Evolutionary conservation across 768 basidiomycete species (phyloP).

Genomic region (Hysterangium stoloniferum): DNA sequence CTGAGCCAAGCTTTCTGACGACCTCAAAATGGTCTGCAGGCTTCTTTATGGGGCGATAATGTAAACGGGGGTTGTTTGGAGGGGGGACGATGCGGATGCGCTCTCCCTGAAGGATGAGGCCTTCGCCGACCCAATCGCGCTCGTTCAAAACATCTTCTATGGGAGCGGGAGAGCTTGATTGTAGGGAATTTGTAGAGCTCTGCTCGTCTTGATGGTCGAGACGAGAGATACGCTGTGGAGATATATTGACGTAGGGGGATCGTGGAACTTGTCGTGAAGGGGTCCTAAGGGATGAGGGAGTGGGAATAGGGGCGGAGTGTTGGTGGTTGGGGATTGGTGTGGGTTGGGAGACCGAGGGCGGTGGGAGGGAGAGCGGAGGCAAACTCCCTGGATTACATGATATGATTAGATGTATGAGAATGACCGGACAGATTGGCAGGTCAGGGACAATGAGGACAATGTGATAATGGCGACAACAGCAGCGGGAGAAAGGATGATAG

Average conservation of each 20-base stretch:
- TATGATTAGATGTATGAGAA: too few relatives aligned
- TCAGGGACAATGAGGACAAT: background rate
- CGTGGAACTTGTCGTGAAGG: constrained; percentile 12
- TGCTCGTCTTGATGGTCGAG: constrained; percentile 20
- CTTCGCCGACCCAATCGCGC: constrained; percentile 70
- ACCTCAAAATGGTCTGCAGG: constrained; percentile 74
- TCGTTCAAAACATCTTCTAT: constrained; percentile 56
- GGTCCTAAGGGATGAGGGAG: constrained; percentile 1
- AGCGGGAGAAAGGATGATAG: too few relatives aligned
- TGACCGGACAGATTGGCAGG: constrained; percentile 1
- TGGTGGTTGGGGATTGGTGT: background rate
- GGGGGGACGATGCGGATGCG: constrained; percentile 50
- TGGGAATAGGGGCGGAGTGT: background rate
- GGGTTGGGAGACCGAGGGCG: constrained; percentile 7
- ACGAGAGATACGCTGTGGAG: constrained; percentile 3
- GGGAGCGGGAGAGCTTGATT: constrained; percentile 34
- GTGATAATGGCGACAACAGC: too few relatives aligned
- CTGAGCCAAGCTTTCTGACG: constrained; percentile 76
- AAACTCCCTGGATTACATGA: too few relatives aligned
- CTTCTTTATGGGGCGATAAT: constrained; percentile 18
- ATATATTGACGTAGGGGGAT: constrained; percentile 9
- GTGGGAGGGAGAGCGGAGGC: constrained; percentile 6
- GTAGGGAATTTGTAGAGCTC: constrained; percentile 18
- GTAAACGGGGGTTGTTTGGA: constrained; percentile 25
- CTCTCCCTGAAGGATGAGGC: constrained; percentile 59